Conservation (phyloP, 768 basidiomycete species). For the Boletus eberwhitei region DNA sequence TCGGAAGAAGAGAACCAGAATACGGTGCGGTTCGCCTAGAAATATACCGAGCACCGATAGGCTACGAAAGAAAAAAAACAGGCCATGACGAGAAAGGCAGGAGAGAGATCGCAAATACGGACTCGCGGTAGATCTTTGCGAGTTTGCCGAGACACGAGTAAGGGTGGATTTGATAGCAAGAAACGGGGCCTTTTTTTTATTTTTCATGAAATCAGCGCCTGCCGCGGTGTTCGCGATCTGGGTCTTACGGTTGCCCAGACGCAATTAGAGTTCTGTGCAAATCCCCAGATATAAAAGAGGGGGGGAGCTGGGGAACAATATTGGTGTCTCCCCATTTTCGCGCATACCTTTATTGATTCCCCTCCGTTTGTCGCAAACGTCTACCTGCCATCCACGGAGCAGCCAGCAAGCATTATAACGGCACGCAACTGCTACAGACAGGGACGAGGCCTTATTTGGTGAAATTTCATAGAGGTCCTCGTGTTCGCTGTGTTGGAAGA, state of each 20-base stretch:
- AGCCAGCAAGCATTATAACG: constrained; percentile 10
- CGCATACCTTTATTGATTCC: constrained; percentile 9
- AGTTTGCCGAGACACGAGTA: constrained; percentile 27
- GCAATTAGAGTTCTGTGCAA: constrained; percentile 31
- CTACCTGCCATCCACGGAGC: constrained; percentile 10
- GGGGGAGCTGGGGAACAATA: constrained; percentile 6
- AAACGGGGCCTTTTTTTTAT: constrained; percentile 28
- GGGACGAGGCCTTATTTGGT: constrained; percentile 1
- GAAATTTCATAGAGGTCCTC: neutral
- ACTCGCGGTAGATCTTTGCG: constrained; percentile 22
- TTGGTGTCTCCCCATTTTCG: constrained; percentile 15
- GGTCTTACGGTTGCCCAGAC: constrained; percentile 17
- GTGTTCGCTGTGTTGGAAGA: constrained; percentile 7
- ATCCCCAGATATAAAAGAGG: constrained; percentile 32
- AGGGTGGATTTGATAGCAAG: constrained; percentile 28
- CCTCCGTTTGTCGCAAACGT: neutral
- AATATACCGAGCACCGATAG: constrained; percentile 42
- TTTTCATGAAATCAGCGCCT: constrained; percentile 27
- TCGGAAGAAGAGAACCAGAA: constrained; percentile 41
- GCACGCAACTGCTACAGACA: constrained; percentile 2
- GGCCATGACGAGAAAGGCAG: constrained; percentile 32
- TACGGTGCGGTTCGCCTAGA: constrained; percentile 46
- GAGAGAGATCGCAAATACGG: constrained; percentile 15
- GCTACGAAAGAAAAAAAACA: constrained; percentile 27
- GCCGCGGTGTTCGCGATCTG: constrained; percentile 30